phyloP scores from a whole-genome alignment of 1,284 basidiomycete genomes.

The Pseudozyma sp. region DNA sequence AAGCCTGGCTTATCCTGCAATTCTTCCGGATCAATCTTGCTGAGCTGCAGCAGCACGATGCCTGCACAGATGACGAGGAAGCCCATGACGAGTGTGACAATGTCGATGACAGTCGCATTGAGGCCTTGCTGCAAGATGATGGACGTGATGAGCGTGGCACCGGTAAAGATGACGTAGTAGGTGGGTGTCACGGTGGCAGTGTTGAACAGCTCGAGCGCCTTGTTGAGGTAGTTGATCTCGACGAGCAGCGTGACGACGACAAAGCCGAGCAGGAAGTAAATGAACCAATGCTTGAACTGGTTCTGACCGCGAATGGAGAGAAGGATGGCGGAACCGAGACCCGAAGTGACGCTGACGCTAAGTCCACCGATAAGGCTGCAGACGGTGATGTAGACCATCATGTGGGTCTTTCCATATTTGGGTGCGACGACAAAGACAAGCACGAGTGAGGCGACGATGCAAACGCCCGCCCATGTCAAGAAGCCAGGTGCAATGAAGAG shows the following conservation, averaged over 20 bases:
- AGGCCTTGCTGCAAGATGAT: constrained; percentile 89
- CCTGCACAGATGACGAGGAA: constrained; percentile 86
- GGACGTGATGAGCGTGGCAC: constrained; percentile 75
- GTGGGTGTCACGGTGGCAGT: constrained; percentile 83
- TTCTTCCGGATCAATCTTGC: constrained; percentile 74
- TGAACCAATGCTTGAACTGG: constrained; percentile 76
- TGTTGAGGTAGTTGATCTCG: constrained; percentile 95
- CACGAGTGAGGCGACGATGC: constrained; percentile 55
- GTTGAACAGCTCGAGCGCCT: constrained; percentile 95
- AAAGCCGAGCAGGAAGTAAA: constrained; percentile 77
- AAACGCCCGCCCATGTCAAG: constrained; percentile 77
- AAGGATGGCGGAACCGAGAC: constrained; percentile 90
- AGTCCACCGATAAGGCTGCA: constrained; percentile 97
- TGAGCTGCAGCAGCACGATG: constrained; percentile 94
- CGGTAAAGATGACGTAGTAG: constrained; percentile 86
- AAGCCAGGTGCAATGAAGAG: constrained; percentile 90
- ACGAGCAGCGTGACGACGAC: constrained; percentile 84
- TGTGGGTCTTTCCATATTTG: constrained; percentile 88
- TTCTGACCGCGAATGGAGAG: constrained; percentile 85
- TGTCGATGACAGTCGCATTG: constrained; percentile 74
- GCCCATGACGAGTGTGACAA: constrained; percentile 85
- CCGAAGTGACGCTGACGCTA: constrained; percentile 93
- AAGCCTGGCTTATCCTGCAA: constrained; percentile 59
- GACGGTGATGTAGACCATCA: constrained; percentile 83
- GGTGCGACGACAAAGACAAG: constrained; percentile 80